A percentile compares a stretch with the other conserved stretches of the same genome.
These are phyloP conservation scores for Starmerella vaccinii DNA, from an alignment of 805 yeast species.

Conservation along the genomic window DNA sequence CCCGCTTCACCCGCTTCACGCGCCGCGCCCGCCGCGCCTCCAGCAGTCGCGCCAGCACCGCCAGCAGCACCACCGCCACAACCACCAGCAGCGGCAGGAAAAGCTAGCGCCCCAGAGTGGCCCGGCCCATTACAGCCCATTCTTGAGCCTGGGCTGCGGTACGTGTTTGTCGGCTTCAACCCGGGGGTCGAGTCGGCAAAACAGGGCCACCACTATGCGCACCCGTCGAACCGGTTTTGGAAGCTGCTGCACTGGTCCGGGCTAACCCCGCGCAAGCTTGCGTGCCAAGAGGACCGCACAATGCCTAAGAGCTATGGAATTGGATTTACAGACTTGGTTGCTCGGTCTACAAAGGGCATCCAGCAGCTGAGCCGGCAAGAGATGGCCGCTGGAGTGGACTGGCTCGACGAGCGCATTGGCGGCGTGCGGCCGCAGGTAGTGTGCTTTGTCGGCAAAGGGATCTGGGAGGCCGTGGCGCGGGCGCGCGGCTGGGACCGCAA, in stretches of 20 bases:
- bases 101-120: no score
- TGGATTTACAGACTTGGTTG: slow-evolving; percentile 65
- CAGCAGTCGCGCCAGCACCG: background rate
- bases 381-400: slow-evolving; percentile 45
- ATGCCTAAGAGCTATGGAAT: slow-evolving; percentile 38
- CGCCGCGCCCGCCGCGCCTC: no score
- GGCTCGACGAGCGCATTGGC: slow-evolving; percentile 40
- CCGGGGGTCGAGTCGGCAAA: slow-evolving; percentile 57
- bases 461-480: slow-evolving; percentile 52
- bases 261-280: slow-evolving; percentile 32
- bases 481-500: slow-evolving; percentile 29
- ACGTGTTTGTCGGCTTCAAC: slow-evolving; percentile 61
- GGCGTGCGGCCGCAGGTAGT: slow-evolving; percentile 35
- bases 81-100: background rate
- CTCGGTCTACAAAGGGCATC: slow-evolving; percentile 51
- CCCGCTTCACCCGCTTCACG: no score
- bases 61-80: background rate
- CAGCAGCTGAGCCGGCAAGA: slow-evolving; percentile 44
- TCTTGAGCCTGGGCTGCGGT: slow-evolving; percentile 28
- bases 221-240: slow-evolving; percentile 60
- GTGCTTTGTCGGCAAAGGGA: slow-evolving; percentile 63
- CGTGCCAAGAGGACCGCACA: slow-evolving; percentile 35
- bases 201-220: slow-evolving; percentile 64
- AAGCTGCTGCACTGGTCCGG: slow-evolving; percentile 46
- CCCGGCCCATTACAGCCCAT: slow-evolving; percentile 25